Conservation (phyloP, 2,329 filamentous ascomycete genomes). For the Colletotrichum sp. region DNA sequence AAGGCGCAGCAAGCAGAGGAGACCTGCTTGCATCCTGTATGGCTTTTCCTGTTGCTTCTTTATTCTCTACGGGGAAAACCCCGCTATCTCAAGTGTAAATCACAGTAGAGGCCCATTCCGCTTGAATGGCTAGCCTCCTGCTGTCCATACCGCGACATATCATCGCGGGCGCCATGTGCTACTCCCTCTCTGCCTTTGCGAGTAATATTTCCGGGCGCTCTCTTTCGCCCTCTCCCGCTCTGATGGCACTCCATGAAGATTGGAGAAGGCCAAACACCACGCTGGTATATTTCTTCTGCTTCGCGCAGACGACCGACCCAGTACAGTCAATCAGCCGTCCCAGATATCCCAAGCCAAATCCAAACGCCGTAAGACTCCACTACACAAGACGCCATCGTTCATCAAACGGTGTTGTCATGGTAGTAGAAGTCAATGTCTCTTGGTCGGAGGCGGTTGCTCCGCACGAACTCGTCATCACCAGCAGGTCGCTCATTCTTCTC, state of each 20-base stretch:
- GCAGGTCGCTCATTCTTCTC: constrained; percentile 88
- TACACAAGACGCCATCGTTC: not conserved
- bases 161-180: not conserved
- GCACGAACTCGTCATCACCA: constrained; percentile 89
- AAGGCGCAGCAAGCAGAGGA: not conserved
- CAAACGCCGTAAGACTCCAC: constrained; percentile 7
- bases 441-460: constrained; percentile 77
- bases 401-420: constrained; percentile 78
- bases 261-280: not conserved
- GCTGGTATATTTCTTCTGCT: not conserved
- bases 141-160: not conserved
- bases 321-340: not conserved
- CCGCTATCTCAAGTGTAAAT: not conserved
- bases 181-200: not conserved
- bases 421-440: constrained; percentile 94
- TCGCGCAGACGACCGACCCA: not conserved
- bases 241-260: not conserved
- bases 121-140: not conserved
- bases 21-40: not conserved
- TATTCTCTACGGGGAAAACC: not conserved
- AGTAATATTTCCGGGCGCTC: not conserved
- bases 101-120: not conserved
- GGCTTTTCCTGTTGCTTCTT: not conserved
- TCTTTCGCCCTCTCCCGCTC: not conserved
- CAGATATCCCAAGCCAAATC: constrained; percentile 5